Evolutionary conservation across 176 grass and related monocot genomes (phyloP).

Genomic region (Saccharum officinarum): DNA sequence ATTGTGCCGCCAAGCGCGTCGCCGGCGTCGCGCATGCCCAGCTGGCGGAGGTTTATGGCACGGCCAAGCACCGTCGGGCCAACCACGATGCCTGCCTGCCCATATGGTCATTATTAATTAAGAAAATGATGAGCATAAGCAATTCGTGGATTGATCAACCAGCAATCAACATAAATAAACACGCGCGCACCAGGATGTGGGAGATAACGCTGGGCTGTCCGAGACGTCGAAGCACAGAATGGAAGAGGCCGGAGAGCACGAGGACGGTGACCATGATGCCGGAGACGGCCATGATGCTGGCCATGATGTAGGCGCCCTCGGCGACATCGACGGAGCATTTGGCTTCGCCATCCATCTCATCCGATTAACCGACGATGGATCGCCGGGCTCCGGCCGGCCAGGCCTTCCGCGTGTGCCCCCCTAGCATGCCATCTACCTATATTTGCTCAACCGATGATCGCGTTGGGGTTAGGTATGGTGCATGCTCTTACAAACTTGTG

Average conservation of each 20-base stretch:
- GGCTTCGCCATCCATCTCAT: background rate
- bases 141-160: background rate
- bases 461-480: background rate
- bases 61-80: slow-evolving; percentile 46
- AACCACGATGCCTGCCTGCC: slow-evolving; percentile 57
- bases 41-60: slow-evolving; percentile 5
- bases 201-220: slow-evolving; percentile 69
- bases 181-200: slow-evolving; percentile 45
- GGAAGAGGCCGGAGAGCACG: slow-evolving; percentile 48
- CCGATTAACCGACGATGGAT: background rate
- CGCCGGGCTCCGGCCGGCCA: background rate
- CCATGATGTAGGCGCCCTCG: slow-evolving; percentile 33
- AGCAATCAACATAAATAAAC: background rate
- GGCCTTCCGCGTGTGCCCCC: background rate
- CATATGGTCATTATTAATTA: background rate
- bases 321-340: slow-evolving; percentile 25
- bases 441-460: slow-evolving; percentile 1
- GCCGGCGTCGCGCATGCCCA: slow-evolving; percentile 24
- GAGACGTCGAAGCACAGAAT: slow-evolving; percentile 52
- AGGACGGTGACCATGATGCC: slow-evolving; percentile 48
- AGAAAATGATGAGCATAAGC: background rate
- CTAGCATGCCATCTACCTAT: background rate
- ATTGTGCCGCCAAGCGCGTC: slow-evolving; percentile 28
- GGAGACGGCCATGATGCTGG: slow-evolving; percentile 37
- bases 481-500: background rate